Evolutionary conservation across 108 stramenopile genomes (phyloP).

Genomic region (Cyclotella kingstonii): DNA sequence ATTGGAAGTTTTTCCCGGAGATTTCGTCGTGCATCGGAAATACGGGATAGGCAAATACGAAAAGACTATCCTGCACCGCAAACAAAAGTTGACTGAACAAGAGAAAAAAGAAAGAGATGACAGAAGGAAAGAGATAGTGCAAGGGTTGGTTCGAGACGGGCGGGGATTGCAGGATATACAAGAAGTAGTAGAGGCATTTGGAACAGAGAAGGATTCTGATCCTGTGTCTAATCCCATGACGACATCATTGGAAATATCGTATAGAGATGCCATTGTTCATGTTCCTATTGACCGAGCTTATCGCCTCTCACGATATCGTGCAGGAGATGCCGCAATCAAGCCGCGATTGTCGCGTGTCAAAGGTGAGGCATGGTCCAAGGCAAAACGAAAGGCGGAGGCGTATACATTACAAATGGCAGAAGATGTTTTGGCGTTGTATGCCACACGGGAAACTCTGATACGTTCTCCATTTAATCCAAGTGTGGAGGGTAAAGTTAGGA

Average conservation of each 20-base stretch:
- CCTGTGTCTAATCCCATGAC: conserved; percentile 73
- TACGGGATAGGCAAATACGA: conserved; percentile 84
- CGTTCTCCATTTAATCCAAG: conserved; percentile 70
- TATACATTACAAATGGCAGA: conserved; percentile 77
- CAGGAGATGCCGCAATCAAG: conserved; percentile 72
- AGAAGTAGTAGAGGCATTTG: conserved; percentile 55
- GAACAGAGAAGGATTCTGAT: conserved; percentile 67
- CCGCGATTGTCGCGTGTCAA: conserved; percentile 67
- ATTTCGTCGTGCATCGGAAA: conserved; percentile 83
- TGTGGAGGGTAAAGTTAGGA: conserved; percentile 54
- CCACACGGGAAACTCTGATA: conserved; percentile 70
- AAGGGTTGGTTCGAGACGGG: conserved; percentile 41
- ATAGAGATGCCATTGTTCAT: conserved; percentile 71
- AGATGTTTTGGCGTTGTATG: conserved; percentile 77
- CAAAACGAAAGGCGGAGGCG: conserved; percentile 70
- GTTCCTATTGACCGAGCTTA: conserved; percentile 84
- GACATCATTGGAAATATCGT: conserved; percentile 73
- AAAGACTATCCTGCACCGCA: conserved; percentile 56
- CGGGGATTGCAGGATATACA: conserved; percentile 53
- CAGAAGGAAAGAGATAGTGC: conserved; percentile 60
- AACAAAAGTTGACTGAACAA: conserved; percentile 56
- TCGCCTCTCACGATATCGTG: conserved; percentile 74
- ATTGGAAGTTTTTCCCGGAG: conserved; percentile 81
- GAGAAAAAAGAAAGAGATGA: conserved; percentile 52
- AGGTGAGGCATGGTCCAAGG: conserved; percentile 79